Base-by-base conservation (phyloP, 2,329 filamentous ascomycete genomes). In the Pestalotiopsis sp. region DNA sequence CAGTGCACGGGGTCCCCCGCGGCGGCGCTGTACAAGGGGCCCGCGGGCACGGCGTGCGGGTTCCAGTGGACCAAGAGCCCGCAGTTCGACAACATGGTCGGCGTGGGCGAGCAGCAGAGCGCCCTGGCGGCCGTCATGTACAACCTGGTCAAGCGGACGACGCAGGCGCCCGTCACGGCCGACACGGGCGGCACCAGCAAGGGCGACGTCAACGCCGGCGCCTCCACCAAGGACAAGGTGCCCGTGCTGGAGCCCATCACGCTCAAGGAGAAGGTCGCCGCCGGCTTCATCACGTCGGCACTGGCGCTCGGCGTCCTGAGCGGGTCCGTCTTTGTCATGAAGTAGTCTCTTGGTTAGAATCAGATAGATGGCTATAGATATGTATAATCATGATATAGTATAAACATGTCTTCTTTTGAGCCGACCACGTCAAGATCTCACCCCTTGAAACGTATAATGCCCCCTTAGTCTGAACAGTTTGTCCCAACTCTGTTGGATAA, bases 61-160 rank as follows among this genome's bases (percentile, higher is more conserved):
- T 88, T 91, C 74, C 82, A 82, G 66, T 93, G 91, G 91, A 86
- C 86, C 25, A 73, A 79, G 7, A 80, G 78, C 23, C 79, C 78
- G 4, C 76, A 73, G 2, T 93, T 87, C 73, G 91, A 93, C 75
- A 88, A 87, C 4, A 76, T 80, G 23, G 82, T 82, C 13, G 91
- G 91, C 66, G 90, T 93, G 9, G 91, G 91, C 57, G 84, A 91
- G 77, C 89, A 93, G 82, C 91, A 93, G 86, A 90, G 87, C 73
- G 90, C 89, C 0, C 81, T 92, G 31, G 85, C 87, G 31, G 86
- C 90, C 13, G 81, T 93, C 72, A 88, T 89, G 78, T 90, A 89
- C 68, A 87, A 85, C 58, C 81, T 92, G 12, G 79, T 89, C 56
- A 77, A 81, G 57, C 76, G 78, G n/a, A 73, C 71, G 20, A 64